Evolutionary conservation across 441 rosid genomes (phyloP).

Genomic region (Erodium trifolium): DNA sequence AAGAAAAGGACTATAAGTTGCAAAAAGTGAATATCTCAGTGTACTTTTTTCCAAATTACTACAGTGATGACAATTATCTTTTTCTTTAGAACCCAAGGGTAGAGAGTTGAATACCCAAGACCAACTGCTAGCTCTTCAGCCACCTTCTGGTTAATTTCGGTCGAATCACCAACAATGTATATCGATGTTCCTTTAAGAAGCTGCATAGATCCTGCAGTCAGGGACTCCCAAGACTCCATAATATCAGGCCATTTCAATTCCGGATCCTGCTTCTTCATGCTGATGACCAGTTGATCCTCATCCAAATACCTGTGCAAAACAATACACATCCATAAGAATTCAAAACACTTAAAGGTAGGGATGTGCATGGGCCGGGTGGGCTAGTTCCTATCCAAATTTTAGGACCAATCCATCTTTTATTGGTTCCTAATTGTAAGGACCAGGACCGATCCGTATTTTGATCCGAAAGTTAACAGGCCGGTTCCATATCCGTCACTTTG

Average conservation of each 20-base stretch:
- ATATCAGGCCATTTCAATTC: conserved; percentile 86
- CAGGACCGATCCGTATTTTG: too few relatives aligned
- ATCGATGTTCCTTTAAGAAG: conserved; percentile 85
- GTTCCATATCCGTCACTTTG: too few relatives aligned
- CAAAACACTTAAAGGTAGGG: neutral
- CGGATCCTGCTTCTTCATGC: conserved; percentile 76
- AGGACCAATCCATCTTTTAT: too few relatives aligned
- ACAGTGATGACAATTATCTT: neutral
- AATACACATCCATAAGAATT: conserved; percentile 1
- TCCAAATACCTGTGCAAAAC: conserved; percentile 60
- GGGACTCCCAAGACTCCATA: conserved; percentile 86
- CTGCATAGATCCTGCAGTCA: conserved; percentile 65
- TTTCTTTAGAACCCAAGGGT: conserved; percentile 4
- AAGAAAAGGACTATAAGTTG: too few relatives aligned
- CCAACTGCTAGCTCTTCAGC: conserved; percentile 71
- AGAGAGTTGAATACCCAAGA: conserved; percentile 48
- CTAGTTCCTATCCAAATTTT: too few relatives aligned
- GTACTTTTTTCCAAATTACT: too few relatives aligned
- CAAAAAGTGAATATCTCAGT: too few relatives aligned
- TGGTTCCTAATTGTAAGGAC: too few relatives aligned
- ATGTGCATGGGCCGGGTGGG: too few relatives aligned
- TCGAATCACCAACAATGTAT: conserved; percentile 63
- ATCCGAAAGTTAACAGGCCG: too few relatives aligned
- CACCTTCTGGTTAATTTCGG: conserved; percentile 71
- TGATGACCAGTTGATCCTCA: conserved; percentile 70